These are phyloP conservation scores for Fusarium foetens DNA, from an alignment of 2,329 filamentous ascomycete species.

Conservation along the genomic window DNA sequence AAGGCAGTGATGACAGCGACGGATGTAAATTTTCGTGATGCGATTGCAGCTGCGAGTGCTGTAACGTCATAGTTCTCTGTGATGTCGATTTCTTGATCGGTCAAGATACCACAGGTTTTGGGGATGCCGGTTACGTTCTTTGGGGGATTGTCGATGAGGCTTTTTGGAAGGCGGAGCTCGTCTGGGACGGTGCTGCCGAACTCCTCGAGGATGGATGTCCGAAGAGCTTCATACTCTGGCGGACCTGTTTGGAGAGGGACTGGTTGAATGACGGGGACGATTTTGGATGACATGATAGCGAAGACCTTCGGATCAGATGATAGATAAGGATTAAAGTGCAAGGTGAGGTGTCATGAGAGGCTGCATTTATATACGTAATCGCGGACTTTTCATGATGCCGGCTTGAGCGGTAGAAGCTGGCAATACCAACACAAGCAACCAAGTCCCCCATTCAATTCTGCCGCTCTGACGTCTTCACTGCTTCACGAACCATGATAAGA, in stretches of 20 bases:
- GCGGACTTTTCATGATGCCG: not conserved
- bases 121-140: constrained; percentile 27
- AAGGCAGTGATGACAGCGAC: constrained; percentile 60
- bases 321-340: not conserved
- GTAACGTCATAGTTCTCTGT: constrained; percentile 59
- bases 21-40: constrained; percentile 49
- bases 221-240: not conserved
- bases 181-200: not conserved
- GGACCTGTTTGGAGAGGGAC: not conserved
- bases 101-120: constrained; percentile 54
- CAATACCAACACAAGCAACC: not conserved
- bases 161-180: not conserved
- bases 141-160: constrained; percentile 19
- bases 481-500: not conserved
- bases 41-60: constrained; percentile 54
- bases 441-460: not conserved
- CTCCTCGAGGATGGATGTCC: not conserved
- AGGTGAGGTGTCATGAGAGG: not conserved
- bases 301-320: not conserved
- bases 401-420: not conserved
- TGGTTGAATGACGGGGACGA: not conserved
- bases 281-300: not conserved
- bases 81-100: constrained; percentile 57
- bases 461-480: not conserved
- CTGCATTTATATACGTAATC: not conserved